A percentile compares a stretch with the other conserved stretches of the same genome.
phyloP scores from a whole-genome alignment of 257 asterid genomes.

The Solanum stenotomum region DNA sequence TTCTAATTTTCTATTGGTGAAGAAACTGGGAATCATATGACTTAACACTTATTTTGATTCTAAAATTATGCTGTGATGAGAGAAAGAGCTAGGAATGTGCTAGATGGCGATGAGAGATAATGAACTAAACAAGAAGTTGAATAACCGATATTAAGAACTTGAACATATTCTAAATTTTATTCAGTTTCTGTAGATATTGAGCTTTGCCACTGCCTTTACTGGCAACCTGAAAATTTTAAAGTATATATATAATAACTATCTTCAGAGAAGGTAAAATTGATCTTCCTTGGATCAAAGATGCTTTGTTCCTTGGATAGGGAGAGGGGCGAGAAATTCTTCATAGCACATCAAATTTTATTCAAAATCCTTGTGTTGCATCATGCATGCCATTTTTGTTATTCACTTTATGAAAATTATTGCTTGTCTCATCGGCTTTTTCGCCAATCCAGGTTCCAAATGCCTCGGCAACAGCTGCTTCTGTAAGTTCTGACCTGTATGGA shows the following conservation, averaged over 20 bases:
- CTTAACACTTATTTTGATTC: background rate
- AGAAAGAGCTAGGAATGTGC: background rate
- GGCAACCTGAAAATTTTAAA: background rate
- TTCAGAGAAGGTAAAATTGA: background rate
- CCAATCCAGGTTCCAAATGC: slow-evolving; percentile 79
- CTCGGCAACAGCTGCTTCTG: slow-evolving; percentile 98
- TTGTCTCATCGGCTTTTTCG: background rate
- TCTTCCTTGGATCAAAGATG: background rate
- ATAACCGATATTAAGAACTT: background rate
- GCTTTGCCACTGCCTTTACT: background rate
- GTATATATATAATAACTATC: background rate
- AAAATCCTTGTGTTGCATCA: background rate
- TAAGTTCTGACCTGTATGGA: slow-evolving; percentile 92
- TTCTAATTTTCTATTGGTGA: background rate
- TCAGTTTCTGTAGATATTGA: background rate
- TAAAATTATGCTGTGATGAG: background rate
- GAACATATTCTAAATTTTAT: background rate
- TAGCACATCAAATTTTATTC: background rate
- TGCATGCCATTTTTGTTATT: background rate
- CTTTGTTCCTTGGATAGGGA: background rate
- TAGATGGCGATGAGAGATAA: background rate
- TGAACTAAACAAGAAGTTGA: background rate
- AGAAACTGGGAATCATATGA: background rate
- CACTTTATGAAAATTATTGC: background rate
- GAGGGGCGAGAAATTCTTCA: background rate